Evolutionary conservation across 225 moss, liverwort and hornwort genomes (phyloP).

Genomic region (Bryoerythrophyllum caledonicum): DNA sequence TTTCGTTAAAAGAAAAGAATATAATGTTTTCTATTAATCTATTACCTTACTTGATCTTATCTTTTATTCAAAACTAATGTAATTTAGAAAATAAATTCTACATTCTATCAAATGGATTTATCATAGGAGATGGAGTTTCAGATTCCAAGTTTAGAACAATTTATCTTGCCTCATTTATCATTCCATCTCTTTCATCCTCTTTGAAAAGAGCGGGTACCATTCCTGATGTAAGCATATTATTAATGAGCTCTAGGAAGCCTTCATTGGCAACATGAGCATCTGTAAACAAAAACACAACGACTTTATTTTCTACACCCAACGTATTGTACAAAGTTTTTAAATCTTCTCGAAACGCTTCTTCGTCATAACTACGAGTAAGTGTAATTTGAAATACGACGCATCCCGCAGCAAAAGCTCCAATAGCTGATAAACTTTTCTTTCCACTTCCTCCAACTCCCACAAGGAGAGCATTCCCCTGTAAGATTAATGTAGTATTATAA

Average conservation of each 20-base stretch:
- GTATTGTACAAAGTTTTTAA: slow-evolving; percentile 65
- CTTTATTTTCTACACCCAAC: slow-evolving; percentile 73
- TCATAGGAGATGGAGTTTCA: too few relatives aligned
- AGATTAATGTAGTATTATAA: background rate
- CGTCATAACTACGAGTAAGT: slow-evolving; percentile 77
- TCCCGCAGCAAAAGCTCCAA: slow-evolving; percentile 72
- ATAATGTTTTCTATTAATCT: too few relatives aligned
- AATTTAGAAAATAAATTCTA: background rate
- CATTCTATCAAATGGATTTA: background rate
- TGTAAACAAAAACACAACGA: slow-evolving; percentile 73
- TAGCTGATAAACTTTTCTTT: slow-evolving; percentile 82
- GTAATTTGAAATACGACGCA: slow-evolving; percentile 78
- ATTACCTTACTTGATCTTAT: too few relatives aligned
- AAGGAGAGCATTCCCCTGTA: slow-evolving; percentile 79
- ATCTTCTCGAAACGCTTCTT: slow-evolving; percentile 81
- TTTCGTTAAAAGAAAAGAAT: too few relatives aligned
- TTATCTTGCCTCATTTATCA: slow-evolving; percentile 64
- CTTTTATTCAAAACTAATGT: background rate
- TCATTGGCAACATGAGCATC: slow-evolving; percentile 86
- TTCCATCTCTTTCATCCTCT: slow-evolving; percentile 90
- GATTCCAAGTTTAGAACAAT: background rate
- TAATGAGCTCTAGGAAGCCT: slow-evolving; percentile 81
- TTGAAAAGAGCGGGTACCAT: slow-evolving; percentile 92
- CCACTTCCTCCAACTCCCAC: slow-evolving; percentile 97
- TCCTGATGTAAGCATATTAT: slow-evolving; percentile 94